Base-by-base conservation (phyloP, 345 rosid species). In the Abelmoschus esculentus region DNA sequence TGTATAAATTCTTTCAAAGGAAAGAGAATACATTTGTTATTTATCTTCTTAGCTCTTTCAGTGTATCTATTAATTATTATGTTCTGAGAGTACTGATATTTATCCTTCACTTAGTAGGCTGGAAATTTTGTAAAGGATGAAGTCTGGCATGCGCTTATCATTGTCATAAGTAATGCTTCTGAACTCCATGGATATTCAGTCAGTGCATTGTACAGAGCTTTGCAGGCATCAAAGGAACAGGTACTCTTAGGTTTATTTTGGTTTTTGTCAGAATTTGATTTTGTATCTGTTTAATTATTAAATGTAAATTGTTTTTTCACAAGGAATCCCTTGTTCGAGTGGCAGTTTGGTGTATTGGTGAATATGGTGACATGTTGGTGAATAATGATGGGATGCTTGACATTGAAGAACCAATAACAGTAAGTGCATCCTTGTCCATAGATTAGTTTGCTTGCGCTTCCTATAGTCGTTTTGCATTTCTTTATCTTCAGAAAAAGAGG, bases 301-400 rank as follows among this genome's bases (percentile, higher is more conserved):
- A 68, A 69, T 79, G 71, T 61, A 67, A 12, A n/a, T n/a, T 26
- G 66, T 58, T 70, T 14, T 63, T 81, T 50, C 64, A 64, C 69
- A 81, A 92, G 99, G 98, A 92, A 87, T 84, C 82, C 73, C 98
- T 95, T 81, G 92, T 87, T 80, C 93, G 92, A 72, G 97, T 90
- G 75, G 98, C 99, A 32, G 85, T 90, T 65, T 95, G 99, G 99
- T 95, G 98, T 84, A 81, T 95, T 62, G 99, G 99, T 75, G 99
- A 95, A 83, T 95, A 91, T 76, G 99, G 99, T 75, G 99, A 95
- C 80, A 66, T 95, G 82, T 78, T 95, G 88, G 90, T 92, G 56
- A 90, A 90, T 70, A 92, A 85, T 85, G 86, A 73, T 38, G 98
- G 99, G 74, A 79, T 92, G 90, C 93, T 95, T 78, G 80, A 85